phyloP scores from a whole-genome alignment of 441 rosid species.

The Breynia disticha region DNA sequence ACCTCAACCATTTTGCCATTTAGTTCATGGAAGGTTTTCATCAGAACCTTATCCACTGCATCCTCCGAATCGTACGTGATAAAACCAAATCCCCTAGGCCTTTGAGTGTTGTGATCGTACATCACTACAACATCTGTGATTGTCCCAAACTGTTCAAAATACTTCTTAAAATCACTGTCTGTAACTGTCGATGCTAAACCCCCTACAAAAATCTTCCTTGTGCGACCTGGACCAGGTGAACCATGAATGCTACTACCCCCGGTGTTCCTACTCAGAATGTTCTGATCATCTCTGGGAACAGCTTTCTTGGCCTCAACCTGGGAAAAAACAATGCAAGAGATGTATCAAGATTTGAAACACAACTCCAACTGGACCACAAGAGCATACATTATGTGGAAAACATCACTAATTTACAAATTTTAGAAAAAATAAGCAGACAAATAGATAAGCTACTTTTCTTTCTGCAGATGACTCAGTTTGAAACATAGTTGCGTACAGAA shows the following conservation, averaged over 20 bases:
- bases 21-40: constrained; percentile 78
- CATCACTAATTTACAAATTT: neutral
- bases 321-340: constrained; percentile 9
- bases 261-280: constrained; percentile 50
- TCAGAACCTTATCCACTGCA: constrained; percentile 75
- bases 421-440: neutral
- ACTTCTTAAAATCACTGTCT: constrained; percentile 75
- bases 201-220: constrained; percentile 91
- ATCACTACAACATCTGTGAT: constrained; percentile 90
- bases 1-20: constrained; percentile 89
- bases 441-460: no score
- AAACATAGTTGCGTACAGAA: neutral
- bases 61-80: constrained; percentile 90
- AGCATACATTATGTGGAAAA: neutral
- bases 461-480: neutral
- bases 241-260: constrained; percentile 59
- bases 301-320: constrained; percentile 98
- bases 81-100: constrained; percentile 96
- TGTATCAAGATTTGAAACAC: constrained; percentile 3
- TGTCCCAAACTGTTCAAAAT: constrained; percentile 85
- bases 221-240: constrained; percentile 80
- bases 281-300: constrained; percentile 95
- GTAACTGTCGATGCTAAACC: constrained; percentile 90
- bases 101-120: constrained; percentile 93
- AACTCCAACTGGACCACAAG: neutral